These are phyloP conservation scores for Schwanniomyces vanrijiae DNA, from an alignment of 805 yeast genomes.

Conservation along the genomic window DNA sequence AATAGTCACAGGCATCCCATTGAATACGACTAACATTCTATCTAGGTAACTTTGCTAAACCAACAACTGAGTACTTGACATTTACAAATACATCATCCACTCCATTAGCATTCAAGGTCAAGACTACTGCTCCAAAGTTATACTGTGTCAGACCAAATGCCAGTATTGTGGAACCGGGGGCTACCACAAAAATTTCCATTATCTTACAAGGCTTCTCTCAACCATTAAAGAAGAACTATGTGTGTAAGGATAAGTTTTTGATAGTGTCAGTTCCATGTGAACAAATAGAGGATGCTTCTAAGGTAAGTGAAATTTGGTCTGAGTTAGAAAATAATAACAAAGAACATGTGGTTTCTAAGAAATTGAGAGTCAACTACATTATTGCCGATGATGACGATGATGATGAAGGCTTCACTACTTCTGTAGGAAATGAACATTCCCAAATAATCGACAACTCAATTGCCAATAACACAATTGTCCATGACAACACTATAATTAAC, in stretches of 20 bases:
- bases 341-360: slow-evolving; percentile 57
- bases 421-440: neutral
- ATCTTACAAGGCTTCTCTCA: slow-evolving; percentile 80
- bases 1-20: neutral
- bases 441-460: slow-evolving; percentile 7
- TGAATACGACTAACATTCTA: neutral
- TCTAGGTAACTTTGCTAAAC: slow-evolving; percentile 72
- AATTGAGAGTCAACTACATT: slow-evolving; percentile 61
- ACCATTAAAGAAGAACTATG: slow-evolving; percentile 71
- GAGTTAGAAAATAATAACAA: slow-evolving; percentile 61
- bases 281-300: slow-evolving; percentile 51
- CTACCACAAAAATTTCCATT: slow-evolving; percentile 69
- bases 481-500: slow-evolving; percentile 8
- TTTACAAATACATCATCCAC: slow-evolving; percentile 56
- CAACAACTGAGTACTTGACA: slow-evolving; percentile 61
- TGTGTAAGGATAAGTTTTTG: slow-evolving; percentile 90
- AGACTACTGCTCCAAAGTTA: slow-evolving; percentile 95
- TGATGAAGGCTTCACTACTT: neutral
- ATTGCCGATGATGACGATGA: slow-evolving; percentile 24
- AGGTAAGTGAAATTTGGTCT: slow-evolving; percentile 75
- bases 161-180: slow-evolving; percentile 73
- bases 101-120: slow-evolving; percentile 87
- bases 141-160: slow-evolving; percentile 97
- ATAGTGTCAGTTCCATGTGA: slow-evolving; percentile 83
- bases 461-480: neutral